Base-by-base conservation (phyloP, 2,329 filamentous ascomycete genomes). In the Triangularia setosa region DNA sequence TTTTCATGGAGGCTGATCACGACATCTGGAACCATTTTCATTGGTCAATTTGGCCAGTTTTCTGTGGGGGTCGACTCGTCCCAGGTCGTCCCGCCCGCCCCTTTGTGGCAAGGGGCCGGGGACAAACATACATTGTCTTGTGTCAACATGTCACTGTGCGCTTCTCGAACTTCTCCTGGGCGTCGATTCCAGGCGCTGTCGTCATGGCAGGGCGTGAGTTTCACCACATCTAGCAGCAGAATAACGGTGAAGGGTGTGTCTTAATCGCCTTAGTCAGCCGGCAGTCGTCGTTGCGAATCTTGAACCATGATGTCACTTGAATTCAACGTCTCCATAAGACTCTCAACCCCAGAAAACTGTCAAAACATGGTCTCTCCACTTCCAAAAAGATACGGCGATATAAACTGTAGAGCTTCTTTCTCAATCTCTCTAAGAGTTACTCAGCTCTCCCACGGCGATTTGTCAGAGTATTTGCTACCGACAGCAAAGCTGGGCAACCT, bases 1-100 rank as follows among this genome's bases (percentile, higher is more conserved):
- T 70, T 70, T 70, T 70, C 65, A 52, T 16, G 58, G 62, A 70
- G 65, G 62, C 64, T 67, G 67, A 72, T 72, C 68, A 70, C 70
- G 70, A 69, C 67, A 72, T 72, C 69, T 67, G 58, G 67, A 27
- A 27, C 40, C 33, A 3, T 28, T 70, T 4, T 66, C 59, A 72
- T 72, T 72, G 70, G 70, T 28, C 67, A 64, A 66, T 64, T 9
- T 6, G 9, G 61, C 23, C 27, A 1, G 27, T 48, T 65, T 65
- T 64, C 62, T 68, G 68, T 69, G 68, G 68, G 68, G 68, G 63
- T 68, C 40, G 44, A 60, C 23, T 25, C 24, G 52, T 27, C 24
- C 52, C 52, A 25, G 9, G 23, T 24, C 14, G 25, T 55, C 16
- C 25, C 52, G 23, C 52, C 25, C 52, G 21, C 52, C 23, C 52